These are phyloP conservation scores for Phytophthora litchii DNA, from an alignment of 352 stramenopile species.

Conservation along the genomic window DNA sequence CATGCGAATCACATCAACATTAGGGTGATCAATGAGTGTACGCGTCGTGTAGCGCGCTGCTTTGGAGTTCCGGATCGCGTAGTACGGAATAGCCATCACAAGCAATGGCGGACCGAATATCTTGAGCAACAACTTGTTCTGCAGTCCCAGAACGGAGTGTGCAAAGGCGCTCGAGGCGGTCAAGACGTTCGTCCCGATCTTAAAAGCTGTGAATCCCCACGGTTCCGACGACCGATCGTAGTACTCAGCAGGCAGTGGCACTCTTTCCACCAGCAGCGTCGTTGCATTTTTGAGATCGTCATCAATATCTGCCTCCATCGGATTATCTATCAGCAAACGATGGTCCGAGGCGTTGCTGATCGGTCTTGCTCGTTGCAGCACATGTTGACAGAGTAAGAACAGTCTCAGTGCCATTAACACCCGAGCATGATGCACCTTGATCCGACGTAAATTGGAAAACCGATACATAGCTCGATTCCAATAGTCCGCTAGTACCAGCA, in stretches of 20 bases:
- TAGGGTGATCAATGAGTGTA: constrained; percentile 80
- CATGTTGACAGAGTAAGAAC: constrained; percentile 84
- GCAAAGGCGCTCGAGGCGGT: constrained; percentile 80
- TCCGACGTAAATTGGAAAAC: constrained; percentile 83
- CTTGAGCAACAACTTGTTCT: constrained; percentile 69
- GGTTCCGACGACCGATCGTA: constrained; percentile 86
- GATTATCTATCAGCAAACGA: constrained; percentile 81
- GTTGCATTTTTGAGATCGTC: constrained; percentile 89
- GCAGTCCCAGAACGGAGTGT: constrained; percentile 66
- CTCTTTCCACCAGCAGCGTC: constrained; percentile 74
- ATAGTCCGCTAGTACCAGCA: constrained; percentile 67
- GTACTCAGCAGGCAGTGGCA: constrained; percentile 83
- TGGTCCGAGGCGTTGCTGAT: constrained; percentile 77
- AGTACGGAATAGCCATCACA: constrained; percentile 82
- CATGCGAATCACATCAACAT: constrained; percentile 87
- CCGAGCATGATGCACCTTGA: constrained; percentile 86
- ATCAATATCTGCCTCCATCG: constrained; percentile 87
- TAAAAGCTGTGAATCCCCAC: constrained; percentile 80
- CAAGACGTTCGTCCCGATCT: constrained; percentile 82
- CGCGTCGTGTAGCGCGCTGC: constrained; percentile 76
- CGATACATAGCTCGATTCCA: constrained; percentile 81
- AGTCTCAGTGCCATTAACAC: constrained; percentile 86
- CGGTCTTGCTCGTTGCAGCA: constrained; percentile 76
- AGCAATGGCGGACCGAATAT: constrained; percentile 65
- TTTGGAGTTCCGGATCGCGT: constrained; percentile 75